Evolutionary conservation across 202 grass and related monocot species (phyloP), one percentile per base, ranked within the genome.

Genomic region (Saccharum hybrid): DNA sequence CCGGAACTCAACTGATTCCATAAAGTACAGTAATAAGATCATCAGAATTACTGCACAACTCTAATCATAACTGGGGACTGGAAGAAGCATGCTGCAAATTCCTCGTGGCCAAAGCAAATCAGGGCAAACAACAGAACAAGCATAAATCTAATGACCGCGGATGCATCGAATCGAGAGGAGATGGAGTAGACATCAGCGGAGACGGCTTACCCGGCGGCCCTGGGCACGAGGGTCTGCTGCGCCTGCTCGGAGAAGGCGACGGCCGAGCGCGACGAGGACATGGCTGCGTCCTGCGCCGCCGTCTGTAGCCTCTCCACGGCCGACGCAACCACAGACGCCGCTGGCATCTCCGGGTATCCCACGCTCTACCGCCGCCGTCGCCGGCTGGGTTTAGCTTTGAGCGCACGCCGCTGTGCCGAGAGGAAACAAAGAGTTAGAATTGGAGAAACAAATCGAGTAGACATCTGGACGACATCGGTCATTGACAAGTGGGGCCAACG

Each of bases 191-290:
- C 0, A 16, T 57, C 57, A 15, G 54, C n/a, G 2, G 11, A 41
- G 56, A 57, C 4, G 16, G 30, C 63, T 49, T 82, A 89, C 87
- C 83, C 83, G 12, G 87, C 43, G 4, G 57, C 21, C 78, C 83
- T 77, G 43, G 56, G 38, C n/a, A 89, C 66, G 59, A 89, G 57
- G 45, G 39, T 18, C 16, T 82, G 87, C 66, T 75, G 63, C 49
- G 78, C 84, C 49, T 86, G 84, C 49, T 89, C 72, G 30, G 87
- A 78, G 46, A 82, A 89, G 57, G 78, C 42, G 18, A 23, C 23
- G 13, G 71, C 77, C 36, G 88, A 89, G 45, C 87, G 72, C 59
- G 83, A 66, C 0, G 87, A 85, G 19, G 87, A 89, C 72, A 21
- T 72, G 36, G 66, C 82, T 4, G 83, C 88, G 37, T 89, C 83